phyloP scores from a whole-genome alignment of 2,329 filamentous ascomycete species.

The Calonectria pseudoreteaudii region DNA sequence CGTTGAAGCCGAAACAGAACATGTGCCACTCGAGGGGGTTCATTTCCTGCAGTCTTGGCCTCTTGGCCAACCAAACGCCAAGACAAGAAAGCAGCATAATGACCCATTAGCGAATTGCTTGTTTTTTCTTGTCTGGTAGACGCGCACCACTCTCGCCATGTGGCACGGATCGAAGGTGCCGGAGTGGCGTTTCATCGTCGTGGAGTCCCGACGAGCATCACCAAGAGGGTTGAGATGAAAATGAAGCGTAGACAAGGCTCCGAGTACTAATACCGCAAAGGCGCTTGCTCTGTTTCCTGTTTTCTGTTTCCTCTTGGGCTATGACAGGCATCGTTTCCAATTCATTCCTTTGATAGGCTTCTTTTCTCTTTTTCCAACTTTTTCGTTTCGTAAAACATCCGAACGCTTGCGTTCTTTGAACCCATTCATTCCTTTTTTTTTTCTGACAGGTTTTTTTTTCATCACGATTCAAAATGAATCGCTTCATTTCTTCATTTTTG shows the following conservation, averaged over 20 bases:
- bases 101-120: neutral
- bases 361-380: neutral
- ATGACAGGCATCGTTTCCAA: slow-evolving; percentile 7
- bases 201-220: neutral
- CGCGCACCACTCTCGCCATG: neutral
- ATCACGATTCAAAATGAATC: slow-evolving; percentile 2
- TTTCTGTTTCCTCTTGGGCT: neutral
- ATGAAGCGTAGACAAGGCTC: neutral
- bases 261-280: neutral
- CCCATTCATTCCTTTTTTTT: neutral
- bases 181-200: neutral
- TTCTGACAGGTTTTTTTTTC: neutral
- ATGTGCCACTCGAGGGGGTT: neutral
- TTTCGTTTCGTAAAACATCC: neutral
- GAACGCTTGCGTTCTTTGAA: neutral
- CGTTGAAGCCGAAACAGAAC: neutral
- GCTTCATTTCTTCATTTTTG: slow-evolving; percentile 1
- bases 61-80: slow-evolving; percentile 14
- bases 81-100: neutral
- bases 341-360: slow-evolving; percentile 9
- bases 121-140: neutral
- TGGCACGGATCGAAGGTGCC: slow-evolving; percentile 9
- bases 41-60: neutral
- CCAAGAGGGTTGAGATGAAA: neutral
- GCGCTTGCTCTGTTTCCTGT: neutral